phyloP scores from a whole-genome alignment of 352 stramenopile genomes.

The Phytopythium helicoides region DNA sequence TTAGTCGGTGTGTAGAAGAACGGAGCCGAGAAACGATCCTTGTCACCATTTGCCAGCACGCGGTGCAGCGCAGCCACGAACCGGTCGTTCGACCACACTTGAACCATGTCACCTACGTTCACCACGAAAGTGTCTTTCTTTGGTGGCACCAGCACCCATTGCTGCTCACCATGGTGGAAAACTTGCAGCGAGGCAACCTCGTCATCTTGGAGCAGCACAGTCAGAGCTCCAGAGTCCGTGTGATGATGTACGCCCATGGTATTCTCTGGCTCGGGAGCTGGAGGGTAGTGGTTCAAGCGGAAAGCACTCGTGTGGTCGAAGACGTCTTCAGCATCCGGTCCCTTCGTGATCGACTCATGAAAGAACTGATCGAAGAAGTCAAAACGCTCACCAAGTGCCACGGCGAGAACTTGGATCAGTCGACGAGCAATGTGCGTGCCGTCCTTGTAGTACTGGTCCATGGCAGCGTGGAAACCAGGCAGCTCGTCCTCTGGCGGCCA shows the following conservation, averaged over 20 bases:
- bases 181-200: slow-evolving; percentile 52
- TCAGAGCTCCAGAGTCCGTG: slow-evolving; percentile 55
- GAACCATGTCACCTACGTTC: too few relatives aligned
- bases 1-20: too few relatives aligned
- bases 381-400: slow-evolving; percentile 41
- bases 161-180: slow-evolving; percentile 38
- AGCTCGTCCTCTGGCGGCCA: slow-evolving; percentile 47
- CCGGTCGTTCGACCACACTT: too few relatives aligned
- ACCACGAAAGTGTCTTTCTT: slow-evolving; percentile 15
- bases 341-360: slow-evolving; percentile 6
- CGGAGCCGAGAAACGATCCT: too few relatives aligned
- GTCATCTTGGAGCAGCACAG: slow-evolving; percentile 61
- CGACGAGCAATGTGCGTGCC: slow-evolving; percentile 53
- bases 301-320: slow-evolving; percentile 85
- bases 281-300: slow-evolving; percentile 91
- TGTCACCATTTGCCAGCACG: too few relatives aligned
- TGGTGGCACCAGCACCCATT: slow-evolving; percentile 48
- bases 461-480: slow-evolving; percentile 49
- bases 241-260: slow-evolving; percentile 58
- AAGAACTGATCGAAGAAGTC: slow-evolving; percentile 66
- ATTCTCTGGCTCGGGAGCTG: slow-evolving; percentile 28
- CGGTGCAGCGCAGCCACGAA: too few relatives aligned
- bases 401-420: slow-evolving; percentile 52
- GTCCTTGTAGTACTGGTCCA: slow-evolving; percentile 38
- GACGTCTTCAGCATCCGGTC: not conserved